Percentiles rank a stretch among this genome's conserved stretches.
These are phyloP conservation scores for Sarocladium strictum DNA, from an alignment of 2,329 filamentous ascomycete species.

Conservation along the genomic window DNA sequence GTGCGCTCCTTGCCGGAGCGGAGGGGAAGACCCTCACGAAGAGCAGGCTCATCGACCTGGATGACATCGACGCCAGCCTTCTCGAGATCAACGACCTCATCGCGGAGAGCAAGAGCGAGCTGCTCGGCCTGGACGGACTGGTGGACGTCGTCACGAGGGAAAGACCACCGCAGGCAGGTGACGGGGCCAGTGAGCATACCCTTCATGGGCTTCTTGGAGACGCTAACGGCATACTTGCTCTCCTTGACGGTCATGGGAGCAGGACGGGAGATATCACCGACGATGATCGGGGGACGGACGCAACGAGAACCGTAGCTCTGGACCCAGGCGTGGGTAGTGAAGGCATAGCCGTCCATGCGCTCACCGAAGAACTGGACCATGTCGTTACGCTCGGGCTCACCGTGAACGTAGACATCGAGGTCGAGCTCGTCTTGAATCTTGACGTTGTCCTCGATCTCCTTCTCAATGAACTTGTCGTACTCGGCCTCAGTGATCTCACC, in stretches of 20 bases:
- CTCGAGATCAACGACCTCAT: slow-evolving; percentile 98
- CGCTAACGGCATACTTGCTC: slow-evolving; percentile 94
- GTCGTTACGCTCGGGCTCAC: slow-evolving; percentile 99
- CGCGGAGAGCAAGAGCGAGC: slow-evolving; percentile 94
- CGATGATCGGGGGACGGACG: slow-evolving; percentile 95
- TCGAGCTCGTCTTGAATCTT: slow-evolving; percentile 97
- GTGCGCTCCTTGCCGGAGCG: slow-evolving; percentile 90
- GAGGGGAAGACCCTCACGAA: slow-evolving; percentile 98
- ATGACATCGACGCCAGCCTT: slow-evolving; percentile 95
- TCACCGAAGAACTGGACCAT: slow-evolving; percentile 99
- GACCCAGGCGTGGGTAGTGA: slow-evolving; percentile 99
- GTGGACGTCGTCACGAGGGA: slow-evolving; percentile 99
- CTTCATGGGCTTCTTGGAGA: slow-evolving; percentile 99
- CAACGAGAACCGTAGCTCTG: slow-evolving; percentile 98
- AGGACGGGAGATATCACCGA: slow-evolving; percentile 96
- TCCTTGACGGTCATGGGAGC: slow-evolving; percentile 99
- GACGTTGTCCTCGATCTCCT: slow-evolving; percentile 93
- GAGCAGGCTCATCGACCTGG: slow-evolving; percentile 97
- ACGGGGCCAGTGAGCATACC: slow-evolving; percentile 99
- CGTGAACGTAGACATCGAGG: slow-evolving; percentile 95
- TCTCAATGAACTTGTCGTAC: slow-evolving; percentile 99
- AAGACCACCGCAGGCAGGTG: slow-evolving; percentile 98
- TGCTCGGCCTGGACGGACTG: slow-evolving; percentile 99
- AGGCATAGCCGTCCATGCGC: slow-evolving; percentile 91
- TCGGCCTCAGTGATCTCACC: slow-evolving; percentile 85